These are phyloP conservation scores for Exophiala lecanii-corni DNA, from an alignment of 2,329 filamentous ascomycete species.

Conservation along the genomic window DNA sequence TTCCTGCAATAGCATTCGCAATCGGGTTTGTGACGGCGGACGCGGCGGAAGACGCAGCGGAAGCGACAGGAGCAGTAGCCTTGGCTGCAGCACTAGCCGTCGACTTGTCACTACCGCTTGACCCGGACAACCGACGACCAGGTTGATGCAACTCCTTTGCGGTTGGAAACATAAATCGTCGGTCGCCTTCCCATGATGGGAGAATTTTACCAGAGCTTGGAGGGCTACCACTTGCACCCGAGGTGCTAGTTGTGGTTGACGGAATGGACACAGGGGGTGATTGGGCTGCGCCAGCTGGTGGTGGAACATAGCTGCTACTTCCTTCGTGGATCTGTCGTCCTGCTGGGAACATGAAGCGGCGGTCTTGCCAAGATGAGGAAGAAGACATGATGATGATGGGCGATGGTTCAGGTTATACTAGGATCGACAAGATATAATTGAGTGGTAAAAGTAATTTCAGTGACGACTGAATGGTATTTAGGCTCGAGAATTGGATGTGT, in stretches of 20 bases:
- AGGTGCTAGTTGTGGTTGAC: constrained; percentile 3
- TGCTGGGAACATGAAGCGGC: constrained; percentile 22
- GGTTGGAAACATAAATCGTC: constrained; percentile 14
- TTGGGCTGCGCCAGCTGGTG: background rate
- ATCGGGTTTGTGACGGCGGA: constrained; percentile 53
- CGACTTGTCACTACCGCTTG: constrained; percentile 8
- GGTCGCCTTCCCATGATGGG: constrained; percentile 19
- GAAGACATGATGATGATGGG: constrained; percentile 8
- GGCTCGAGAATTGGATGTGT: no score
- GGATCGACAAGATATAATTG: background rate
- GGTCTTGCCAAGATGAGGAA: constrained; percentile 21
- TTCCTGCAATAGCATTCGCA: constrained; percentile 17
- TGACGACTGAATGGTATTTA: no score
- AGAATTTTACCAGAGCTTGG: constrained; percentile 7
- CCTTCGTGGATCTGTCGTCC: constrained; percentile 20
- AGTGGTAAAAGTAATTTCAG: no score
- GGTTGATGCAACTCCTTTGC: constrained; percentile 17
- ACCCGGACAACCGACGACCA: constrained; percentile 8
- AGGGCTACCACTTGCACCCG: background rate
- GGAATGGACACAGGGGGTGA: constrained; percentile 1
- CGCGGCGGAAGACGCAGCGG: constrained; percentile 79
- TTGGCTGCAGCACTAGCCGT: constrained; percentile 1
- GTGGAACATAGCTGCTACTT: constrained; percentile 8
- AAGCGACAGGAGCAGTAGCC: constrained; percentile 62
- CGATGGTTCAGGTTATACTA: background rate